phyloP scores from a whole-genome alignment of 2,329 filamentous ascomycete species.

The Alternaria sp. region DNA sequence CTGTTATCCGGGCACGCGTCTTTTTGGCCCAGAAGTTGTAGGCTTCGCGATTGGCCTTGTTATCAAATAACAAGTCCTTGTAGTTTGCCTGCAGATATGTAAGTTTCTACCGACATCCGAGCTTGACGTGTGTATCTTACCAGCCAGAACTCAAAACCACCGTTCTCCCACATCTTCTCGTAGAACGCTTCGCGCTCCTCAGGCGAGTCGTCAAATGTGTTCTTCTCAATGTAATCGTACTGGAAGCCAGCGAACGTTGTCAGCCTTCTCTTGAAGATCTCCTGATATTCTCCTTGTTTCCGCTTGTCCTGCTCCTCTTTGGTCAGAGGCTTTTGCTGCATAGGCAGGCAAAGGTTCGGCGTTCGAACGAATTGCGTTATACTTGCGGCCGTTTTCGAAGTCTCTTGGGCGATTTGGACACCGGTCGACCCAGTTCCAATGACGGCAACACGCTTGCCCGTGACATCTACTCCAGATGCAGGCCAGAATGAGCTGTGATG shows the following conservation, averaged over 20 bases:
- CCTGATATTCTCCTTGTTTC: conserved; percentile 51
- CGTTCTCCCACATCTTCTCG: conserved; percentile 52
- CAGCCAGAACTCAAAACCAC: conserved; percentile 54
- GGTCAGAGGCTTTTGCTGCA: conserved; percentile 62
- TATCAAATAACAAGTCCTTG: conserved; percentile 53
- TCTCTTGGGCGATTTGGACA: conserved; percentile 70
- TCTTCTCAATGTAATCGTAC: conserved; percentile 64
- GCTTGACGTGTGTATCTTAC: conserved; percentile 47
- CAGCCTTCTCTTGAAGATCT: conserved; percentile 62
- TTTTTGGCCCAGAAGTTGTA: conserved; percentile 60
- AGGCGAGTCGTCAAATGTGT: conserved; percentile 59
- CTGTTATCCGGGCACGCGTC: conserved; percentile 53
- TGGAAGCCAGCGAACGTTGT: conserved; percentile 66
- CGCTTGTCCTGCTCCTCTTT: conserved; percentile 60
- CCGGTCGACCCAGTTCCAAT: conserved; percentile 72
- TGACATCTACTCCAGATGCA: conserved; percentile 63
- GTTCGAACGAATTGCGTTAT: conserved; percentile 72
- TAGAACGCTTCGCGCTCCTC: conserved; percentile 56
- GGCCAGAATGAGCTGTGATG: conserved; percentile 71
- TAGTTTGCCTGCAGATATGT: conserved; percentile 32
- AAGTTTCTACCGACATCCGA: background rate
- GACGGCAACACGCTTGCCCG: conserved; percentile 67
- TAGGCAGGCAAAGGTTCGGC: conserved; percentile 70
- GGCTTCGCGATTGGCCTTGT: conserved; percentile 54
- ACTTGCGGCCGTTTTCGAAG: conserved; percentile 60